Percentiles rank a stretch among this genome's conserved stretches.
Evolutionary conservation across 1,284 basidiomycete species (phyloP).

Genomic region (Trichosporon coremiiforme): DNA sequence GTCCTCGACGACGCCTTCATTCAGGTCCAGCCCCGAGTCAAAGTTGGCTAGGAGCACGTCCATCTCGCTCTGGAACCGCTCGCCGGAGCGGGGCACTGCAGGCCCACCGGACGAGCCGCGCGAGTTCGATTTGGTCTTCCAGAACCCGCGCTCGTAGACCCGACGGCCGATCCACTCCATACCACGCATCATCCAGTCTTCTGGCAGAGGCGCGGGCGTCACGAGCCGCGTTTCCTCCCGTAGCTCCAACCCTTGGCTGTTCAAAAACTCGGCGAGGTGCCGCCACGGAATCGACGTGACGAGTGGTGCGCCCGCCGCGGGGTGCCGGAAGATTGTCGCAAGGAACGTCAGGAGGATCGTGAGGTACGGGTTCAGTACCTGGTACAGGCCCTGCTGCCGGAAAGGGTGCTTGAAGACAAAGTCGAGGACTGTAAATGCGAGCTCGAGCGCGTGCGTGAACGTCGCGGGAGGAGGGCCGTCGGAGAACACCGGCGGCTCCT

Average conservation of each 20-base stretch:
- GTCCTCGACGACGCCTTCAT: constrained; percentile 77
- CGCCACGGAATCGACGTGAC: constrained; percentile 84
- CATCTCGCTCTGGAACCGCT: constrained; percentile 64
- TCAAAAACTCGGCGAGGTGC: constrained; percentile 68
- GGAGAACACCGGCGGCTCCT: constrained; percentile 18
- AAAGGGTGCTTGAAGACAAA: constrained; percentile 68
- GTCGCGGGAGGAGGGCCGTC: constrained; percentile 61
- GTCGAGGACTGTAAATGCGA: constrained; percentile 77
- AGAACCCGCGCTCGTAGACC: constrained; percentile 88
- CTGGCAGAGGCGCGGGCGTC: constrained; percentile 70
- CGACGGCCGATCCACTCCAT: constrained; percentile 90
- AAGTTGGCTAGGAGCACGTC: constrained; percentile 72
- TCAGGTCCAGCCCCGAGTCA: constrained; percentile 58
- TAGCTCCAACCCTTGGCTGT: constrained; percentile 58
- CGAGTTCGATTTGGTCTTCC: constrained; percentile 61
- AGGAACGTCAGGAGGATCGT: constrained; percentile 85
- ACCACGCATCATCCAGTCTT: constrained; percentile 94
- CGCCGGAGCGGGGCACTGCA: constrained; percentile 59
- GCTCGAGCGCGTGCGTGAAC: constrained; percentile 72
- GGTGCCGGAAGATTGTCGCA: constrained; percentile 70
- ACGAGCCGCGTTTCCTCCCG: constrained; percentile 61
- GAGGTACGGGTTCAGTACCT: constrained; percentile 81
- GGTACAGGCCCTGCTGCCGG: constrained; percentile 63
- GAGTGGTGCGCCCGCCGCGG: constrained; percentile 64
- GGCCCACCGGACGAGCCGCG: constrained; percentile 47